phyloP scores from a whole-genome alignment of 1,284 basidiomycete species.

The Marasmius tenuissimus region DNA sequence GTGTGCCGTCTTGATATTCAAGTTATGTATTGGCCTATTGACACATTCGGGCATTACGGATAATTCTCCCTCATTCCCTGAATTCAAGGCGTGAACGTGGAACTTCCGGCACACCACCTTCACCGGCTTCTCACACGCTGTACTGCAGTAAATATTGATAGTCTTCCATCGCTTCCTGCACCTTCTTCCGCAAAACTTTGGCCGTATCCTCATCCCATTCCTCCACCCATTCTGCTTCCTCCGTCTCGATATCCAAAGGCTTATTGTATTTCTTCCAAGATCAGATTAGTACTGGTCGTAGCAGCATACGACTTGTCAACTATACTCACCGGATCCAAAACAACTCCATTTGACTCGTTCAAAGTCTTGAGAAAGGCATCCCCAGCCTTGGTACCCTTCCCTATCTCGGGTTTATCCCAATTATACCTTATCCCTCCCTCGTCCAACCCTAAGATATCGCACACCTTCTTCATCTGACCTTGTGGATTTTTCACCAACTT shows the following conservation, averaged over 20 bases:
- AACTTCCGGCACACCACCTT: too few species aligned
- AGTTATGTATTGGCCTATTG: too few species aligned
- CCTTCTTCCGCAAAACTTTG: not conserved
- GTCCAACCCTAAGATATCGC: not conserved
- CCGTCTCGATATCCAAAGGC: not conserved
- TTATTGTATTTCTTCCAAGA: not conserved
- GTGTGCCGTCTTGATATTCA: too few species aligned
- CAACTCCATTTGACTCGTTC: not conserved
- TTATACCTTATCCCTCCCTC: not conserved
- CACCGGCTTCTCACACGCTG: not conserved
- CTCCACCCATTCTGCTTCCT: not conserved
- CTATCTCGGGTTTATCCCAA: not conserved
- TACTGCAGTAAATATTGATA: not conserved
- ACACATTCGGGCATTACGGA: too few species aligned
- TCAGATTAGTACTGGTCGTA: not conserved
- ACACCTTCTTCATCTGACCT: not conserved
- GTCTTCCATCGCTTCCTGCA: not conserved
- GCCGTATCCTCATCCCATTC: not conserved
- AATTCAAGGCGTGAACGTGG: too few species aligned
- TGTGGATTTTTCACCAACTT: not conserved
- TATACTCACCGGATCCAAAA: not conserved
- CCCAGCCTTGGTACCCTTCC: not conserved
- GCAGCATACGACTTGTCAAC: not conserved
- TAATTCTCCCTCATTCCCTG: too few species aligned
- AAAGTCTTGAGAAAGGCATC: not conserved